Evolutionary conservation across 116 monocot species (phyloP).

Genomic region (Iris pallida): DNA sequence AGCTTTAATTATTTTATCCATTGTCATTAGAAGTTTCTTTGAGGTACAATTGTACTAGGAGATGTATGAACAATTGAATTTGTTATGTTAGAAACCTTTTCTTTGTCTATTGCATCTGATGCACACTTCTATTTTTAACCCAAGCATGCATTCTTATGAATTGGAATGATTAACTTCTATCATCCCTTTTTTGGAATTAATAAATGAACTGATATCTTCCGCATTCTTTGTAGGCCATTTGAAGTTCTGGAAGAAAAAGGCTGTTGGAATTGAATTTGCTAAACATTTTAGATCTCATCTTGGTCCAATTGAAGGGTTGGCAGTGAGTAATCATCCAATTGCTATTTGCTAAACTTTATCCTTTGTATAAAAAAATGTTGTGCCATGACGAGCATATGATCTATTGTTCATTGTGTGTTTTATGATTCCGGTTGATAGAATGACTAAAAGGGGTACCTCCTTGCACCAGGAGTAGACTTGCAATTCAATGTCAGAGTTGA

Average conservation of each 20-base stretch:
- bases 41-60: no score
- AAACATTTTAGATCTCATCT: conserved; percentile 97
- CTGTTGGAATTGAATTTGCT: conserved; percentile 89
- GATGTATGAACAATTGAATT: no score
- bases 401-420: no score
- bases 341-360: not conserved
- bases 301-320: conserved; percentile 89
- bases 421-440: no score
- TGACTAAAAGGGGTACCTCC: no score
- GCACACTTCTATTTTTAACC: not conserved
- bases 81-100: not conserved
- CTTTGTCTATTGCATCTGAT: not conserved
- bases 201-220: not conserved
- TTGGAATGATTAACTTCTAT: not conserved
- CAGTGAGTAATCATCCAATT: conserved; percentile 51
- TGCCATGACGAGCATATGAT: no score
- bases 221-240: conserved; percentile 51
- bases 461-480: no score
- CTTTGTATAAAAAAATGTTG: no score
- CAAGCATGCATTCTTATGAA: not conserved
- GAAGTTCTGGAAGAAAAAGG: conserved; percentile 99
- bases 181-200: not conserved
- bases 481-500: no score
- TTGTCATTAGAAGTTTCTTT: no score
- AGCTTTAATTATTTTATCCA: no score